Percentiles rank a stretch among this genome's conserved stretches.
Conservation (phyloP, 257 asterid genomes). For the Sherardia arvensis region DNA sequence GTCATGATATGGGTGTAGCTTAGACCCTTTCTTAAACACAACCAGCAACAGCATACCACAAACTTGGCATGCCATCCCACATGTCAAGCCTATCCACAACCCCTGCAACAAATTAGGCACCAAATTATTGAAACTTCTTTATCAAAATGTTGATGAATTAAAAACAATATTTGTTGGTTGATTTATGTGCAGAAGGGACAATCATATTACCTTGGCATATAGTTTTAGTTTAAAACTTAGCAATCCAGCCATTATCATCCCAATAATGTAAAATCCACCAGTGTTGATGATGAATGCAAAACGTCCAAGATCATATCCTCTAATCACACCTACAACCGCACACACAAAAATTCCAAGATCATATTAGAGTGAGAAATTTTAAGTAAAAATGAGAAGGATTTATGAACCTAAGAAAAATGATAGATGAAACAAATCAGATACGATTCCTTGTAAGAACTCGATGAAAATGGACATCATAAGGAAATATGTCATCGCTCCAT, state of each 20-base stretch:
- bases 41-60: constrained; percentile 42
- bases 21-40: constrained; percentile 43
- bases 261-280: constrained; percentile 51
- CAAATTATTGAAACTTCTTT: too few relatives aligned
- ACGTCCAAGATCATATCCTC: constrained; percentile 81
- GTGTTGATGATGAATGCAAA: constrained; percentile 43
- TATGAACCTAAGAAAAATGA: too few relatives aligned
- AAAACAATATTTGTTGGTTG: too few relatives aligned
- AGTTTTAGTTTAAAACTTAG: constrained; percentile 48
- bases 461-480: constrained; percentile 37
- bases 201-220: constrained; percentile 61
- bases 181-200: too few relatives aligned
- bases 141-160: too few relatives aligned
- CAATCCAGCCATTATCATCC: constrained; percentile 47
- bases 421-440: constrained; percentile 49
- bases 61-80: constrained; percentile 51
- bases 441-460: constrained; percentile 58
- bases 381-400: neutral
- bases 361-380: too few relatives aligned
- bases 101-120: constrained; percentile 26
- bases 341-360: too few relatives aligned
- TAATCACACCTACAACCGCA: constrained; percentile 42
- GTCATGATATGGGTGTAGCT: constrained; percentile 12
- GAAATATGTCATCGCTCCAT: constrained; percentile 50
- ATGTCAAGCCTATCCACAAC: constrained; percentile 58